A percentile compares a stretch with the other conserved stretches of the same genome.
phyloP scores from a whole-genome alignment of 805 yeast species.

The Tetrapisispora arboricola region DNA sequence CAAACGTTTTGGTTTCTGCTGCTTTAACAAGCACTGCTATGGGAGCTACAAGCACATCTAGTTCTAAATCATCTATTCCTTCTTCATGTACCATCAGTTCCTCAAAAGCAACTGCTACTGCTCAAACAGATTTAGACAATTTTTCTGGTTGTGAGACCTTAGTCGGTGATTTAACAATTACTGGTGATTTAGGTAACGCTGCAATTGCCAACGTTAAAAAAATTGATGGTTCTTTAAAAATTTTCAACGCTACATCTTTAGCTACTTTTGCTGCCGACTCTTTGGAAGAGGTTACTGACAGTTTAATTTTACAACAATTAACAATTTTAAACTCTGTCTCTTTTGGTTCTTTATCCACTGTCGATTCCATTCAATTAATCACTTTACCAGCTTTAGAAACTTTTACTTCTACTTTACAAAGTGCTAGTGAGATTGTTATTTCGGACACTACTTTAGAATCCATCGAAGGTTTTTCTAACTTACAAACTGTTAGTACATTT shows the following conservation, averaged over 20 bases:
- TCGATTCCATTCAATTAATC: conserved; percentile 68
- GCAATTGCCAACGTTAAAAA: conserved; percentile 66
- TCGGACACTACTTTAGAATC: conserved; percentile 66
- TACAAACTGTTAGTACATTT: conserved; percentile 42
- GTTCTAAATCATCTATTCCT: conserved; percentile 32
- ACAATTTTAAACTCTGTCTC: conserved; percentile 58
- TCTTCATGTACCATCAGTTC: conserved; percentile 54
- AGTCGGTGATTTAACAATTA: conserved; percentile 65
- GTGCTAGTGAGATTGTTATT: conserved; percentile 58
- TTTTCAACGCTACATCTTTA: conserved; percentile 57
- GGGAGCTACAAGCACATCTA: conserved; percentile 6
- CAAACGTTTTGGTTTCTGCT: conserved; percentile 1
- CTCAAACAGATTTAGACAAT: conserved; percentile 66
- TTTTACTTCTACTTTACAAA: conserved; percentile 63
- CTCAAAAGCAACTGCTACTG: conserved; percentile 58
- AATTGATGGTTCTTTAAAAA: conserved; percentile 64
- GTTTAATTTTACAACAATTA: conserved; percentile 49
- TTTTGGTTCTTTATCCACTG: conserved; percentile 69
- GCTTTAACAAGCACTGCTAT: conserved; percentile 2
- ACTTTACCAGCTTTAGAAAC: conserved; percentile 76
- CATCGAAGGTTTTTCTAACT: conserved; percentile 50
- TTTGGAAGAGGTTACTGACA: conserved; percentile 64
- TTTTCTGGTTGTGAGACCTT: conserved; percentile 69
- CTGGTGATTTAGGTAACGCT: conserved; percentile 54
- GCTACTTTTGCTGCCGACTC: conserved; percentile 65